Evolutionary conservation across 768 basidiomycete species (phyloP), one percentile per base, ranked within the genome.

Genomic region (Lactarius sp.): DNA sequence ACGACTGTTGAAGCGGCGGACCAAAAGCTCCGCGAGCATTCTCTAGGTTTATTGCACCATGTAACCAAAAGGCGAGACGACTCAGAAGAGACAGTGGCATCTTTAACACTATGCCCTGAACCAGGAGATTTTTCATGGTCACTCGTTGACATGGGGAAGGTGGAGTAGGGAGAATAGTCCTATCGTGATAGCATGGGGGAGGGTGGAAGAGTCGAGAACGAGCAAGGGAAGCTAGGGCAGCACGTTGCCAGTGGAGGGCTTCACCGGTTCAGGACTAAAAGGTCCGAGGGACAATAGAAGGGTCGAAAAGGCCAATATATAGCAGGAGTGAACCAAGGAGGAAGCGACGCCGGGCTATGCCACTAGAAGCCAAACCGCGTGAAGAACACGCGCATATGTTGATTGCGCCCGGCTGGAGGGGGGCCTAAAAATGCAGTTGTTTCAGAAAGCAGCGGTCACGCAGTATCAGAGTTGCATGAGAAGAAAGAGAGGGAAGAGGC

Each of bases 211-310:
- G 20, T 49, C 2, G 47, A 27, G 20, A 42, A 44, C 51, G 20
- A 36, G 34, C 16, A 6, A 2, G 12, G 6, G 33, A 37, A 46
- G 42, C 34, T 16, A 22, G n/a, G 31, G 13, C 42, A 33, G 42
- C 33, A 36, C 52, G 52, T 47, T 37, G 27, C 27, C 27, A 27
- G 27, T 27, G 52, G 39, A 53, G 36, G 57, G 57, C 20, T 9
- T 50, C 47, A 20, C 42, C 34, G 2, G 12, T 52, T 52, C 44
- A 16, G 31, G 52, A 60, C 52, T 44, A 60, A 60, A 60, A 9
- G 6, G 7, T 2, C 61, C 52, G 56, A 52, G 20, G 18, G 31
- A 44, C 34, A 33, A 50, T 52, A 18, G 16, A 56, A 20, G 49
- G 39, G 10, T 3, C 55, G 39, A 51, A 41, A 41, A 39, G 33